Evolutionary conservation across 1,284 basidiomycete species (phyloP).

Genomic region (Bjerkandera adusta): DNA sequence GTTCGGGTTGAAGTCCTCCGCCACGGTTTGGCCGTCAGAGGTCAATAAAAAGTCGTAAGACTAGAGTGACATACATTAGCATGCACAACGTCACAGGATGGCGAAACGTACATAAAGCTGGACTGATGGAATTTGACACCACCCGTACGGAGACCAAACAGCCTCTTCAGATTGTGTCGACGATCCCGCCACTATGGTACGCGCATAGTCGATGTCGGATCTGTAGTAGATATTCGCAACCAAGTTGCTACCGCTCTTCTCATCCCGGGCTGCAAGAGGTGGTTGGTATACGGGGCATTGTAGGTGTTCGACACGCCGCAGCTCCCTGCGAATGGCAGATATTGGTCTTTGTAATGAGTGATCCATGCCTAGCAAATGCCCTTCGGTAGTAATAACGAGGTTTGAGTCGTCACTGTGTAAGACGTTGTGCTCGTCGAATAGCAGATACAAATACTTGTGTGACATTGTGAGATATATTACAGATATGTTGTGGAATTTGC

Average conservation of each 20-base stretch:
- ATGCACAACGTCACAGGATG: too few species aligned
- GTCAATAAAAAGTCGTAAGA: conserved; percentile 81
- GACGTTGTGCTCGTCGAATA: conserved; percentile 85
- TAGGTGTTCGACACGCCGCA: conserved; percentile 64
- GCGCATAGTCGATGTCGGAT: conserved; percentile 75
- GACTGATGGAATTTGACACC: conserved; percentile 70
- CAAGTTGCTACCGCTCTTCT: conserved; percentile 43
- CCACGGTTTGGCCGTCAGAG: conserved; percentile 48
- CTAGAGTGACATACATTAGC: conserved; percentile 36
- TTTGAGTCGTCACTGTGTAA: conserved; percentile 75
- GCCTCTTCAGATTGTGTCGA: conserved; percentile 49
- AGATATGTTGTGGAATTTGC: conserved; percentile 1
- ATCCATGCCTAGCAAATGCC: conserved; percentile 80
- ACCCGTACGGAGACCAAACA: conserved; percentile 65
- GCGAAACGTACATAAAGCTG: conserved; percentile 63
- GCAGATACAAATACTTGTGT: conserved; percentile 80
- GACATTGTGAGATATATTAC: neutral
- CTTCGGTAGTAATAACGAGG: conserved; percentile 91
- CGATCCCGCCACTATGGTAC: conserved; percentile 57
- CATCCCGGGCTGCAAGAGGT: conserved; percentile 33
- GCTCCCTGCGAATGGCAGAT: conserved; percentile 54
- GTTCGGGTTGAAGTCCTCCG: conserved; percentile 72
- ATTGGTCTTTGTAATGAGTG: conserved; percentile 50
- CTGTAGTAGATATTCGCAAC: conserved; percentile 68
- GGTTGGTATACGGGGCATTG: conserved; percentile 72